Base-by-base conservation (phyloP, 371 early-diverging fungal species). In the Mucor velutinosus region DNA sequence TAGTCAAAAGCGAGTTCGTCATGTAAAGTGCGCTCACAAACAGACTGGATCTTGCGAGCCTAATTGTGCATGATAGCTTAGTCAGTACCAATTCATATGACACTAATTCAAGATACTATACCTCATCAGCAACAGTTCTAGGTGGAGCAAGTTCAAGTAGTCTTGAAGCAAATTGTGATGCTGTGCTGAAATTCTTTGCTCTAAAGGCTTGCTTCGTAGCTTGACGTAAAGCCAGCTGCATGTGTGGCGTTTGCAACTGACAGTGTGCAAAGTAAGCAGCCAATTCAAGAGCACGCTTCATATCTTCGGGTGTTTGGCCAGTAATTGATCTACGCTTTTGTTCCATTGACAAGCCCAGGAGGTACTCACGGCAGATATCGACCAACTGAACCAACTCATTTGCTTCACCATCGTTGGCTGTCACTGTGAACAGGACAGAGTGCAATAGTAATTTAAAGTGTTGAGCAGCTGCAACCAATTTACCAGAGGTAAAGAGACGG, bases 181-280 rank as follows among this genome's bases (percentile, higher is more conserved):
- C 94, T 4, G 92, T 90, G 68, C 79, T 86, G 70, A 90, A 91
- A 84, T 95, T 94, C 81, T 89, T 90, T 55, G 81, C 76, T 83
- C 93, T 94, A 79, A 89, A 93, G 10, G 91, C 87, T 56, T 87
- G 86, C 25, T 86, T 87, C 89, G 95, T 92, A 21, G 97, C 97
- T 63, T 90, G 88, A 27, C 90, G 87, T 64, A 97, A 76, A 33
- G 91, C 87, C 23, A 96, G 84, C 66, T 92, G 93, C 76, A 91
- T 79, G 76, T 99, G 99, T 19, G 89, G 84, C 3, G 92, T 89
- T 65, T 96, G 94, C 51, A 99, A 83, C 64, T 93, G 85, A 76
- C 95, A 94, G 67, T 95, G 93, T 5, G 99, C 93, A 73, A 97
- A 97, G 81, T 96, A 97, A 6, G 94, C 94, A 1, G 97, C 95